Evolutionary conservation across 768 basidiomycete species (phyloP).

Genomic region (Artomyces pyxidatus): DNA sequence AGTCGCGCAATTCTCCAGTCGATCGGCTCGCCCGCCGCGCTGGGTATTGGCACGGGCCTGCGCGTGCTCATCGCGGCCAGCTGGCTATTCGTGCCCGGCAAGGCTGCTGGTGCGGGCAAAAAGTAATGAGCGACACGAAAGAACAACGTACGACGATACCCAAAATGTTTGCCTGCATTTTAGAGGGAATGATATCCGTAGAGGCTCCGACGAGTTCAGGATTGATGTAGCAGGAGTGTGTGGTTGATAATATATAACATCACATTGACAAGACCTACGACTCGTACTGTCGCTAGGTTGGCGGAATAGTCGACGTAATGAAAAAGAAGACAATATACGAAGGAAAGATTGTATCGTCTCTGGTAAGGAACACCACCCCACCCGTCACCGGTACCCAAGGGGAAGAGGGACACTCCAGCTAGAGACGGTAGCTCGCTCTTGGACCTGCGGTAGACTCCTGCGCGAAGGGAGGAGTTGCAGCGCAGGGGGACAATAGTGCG

Average conservation of each 20-base stretch:
- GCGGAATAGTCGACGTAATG: no score
- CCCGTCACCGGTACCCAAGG: slow-evolving; percentile 16
- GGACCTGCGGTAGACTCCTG: slow-evolving; percentile 34
- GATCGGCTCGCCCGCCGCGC: slow-evolving; percentile 52
- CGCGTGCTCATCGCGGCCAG: slow-evolving; percentile 51
- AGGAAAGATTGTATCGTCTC: slow-evolving; percentile 26
- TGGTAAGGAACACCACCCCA: slow-evolving; percentile 32
- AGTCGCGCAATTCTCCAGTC: slow-evolving; percentile 50
- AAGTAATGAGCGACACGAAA: not conserved
- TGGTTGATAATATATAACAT: no score
- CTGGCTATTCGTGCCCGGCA: slow-evolving; percentile 59
- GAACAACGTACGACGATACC: no score
- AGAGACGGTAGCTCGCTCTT: slow-evolving; percentile 20
- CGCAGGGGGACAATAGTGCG: slow-evolving; percentile 35
- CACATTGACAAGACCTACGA: no score
- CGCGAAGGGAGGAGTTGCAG: slow-evolving; percentile 21
- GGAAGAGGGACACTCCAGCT: slow-evolving; percentile 29
- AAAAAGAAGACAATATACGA: no score
- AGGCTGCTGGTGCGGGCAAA: slow-evolving; percentile 14
- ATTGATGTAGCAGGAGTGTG: no score
- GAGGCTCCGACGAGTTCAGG: no score
- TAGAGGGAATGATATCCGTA: no score
- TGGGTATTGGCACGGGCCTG: slow-evolving; percentile 61
- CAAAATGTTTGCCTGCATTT: no score
- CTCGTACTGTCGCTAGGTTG: no score